phyloP scores from a whole-genome alignment of 305 asterid genomes.

The Caryopteris hybrid region DNA sequence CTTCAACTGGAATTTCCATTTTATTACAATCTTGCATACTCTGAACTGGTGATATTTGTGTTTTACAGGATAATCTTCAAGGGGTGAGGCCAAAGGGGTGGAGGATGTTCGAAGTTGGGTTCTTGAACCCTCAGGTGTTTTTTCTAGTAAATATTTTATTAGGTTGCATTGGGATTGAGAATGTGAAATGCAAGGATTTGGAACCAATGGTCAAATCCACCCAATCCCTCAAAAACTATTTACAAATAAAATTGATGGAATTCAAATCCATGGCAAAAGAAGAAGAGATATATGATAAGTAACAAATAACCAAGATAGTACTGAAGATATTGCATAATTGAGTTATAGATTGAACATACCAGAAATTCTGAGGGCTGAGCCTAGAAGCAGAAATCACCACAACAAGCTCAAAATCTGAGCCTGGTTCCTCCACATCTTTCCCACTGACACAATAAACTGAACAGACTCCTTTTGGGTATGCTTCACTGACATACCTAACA shows the following conservation, averaged over 20 bases:
- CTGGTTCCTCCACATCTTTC: conserved; percentile 82
- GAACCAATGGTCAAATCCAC: too few relatives aligned
- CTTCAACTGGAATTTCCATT: not conserved
- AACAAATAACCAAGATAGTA: too few relatives aligned
- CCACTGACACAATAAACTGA: conserved; percentile 81
- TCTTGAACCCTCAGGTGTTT: not conserved
- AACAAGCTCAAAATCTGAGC: conserved; percentile 81
- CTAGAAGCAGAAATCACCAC: conserved; percentile 91
- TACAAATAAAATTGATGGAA: too few relatives aligned
- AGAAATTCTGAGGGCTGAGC: conserved; percentile 93
- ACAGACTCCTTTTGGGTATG: conserved; percentile 83
- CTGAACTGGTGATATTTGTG: not conserved
- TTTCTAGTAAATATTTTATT: too few relatives aligned
- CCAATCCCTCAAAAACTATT: too few relatives aligned
- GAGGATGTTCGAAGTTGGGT: not conserved
- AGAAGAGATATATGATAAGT: too few relatives aligned
- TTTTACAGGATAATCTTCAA: not conserved
- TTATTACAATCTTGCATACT: not conserved
- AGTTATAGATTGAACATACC: conserved; percentile 43
- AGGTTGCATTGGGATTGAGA: too few relatives aligned
- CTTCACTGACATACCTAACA: conserved; percentile 79
- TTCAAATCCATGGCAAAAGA: too few relatives aligned
- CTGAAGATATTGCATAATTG: not conserved
- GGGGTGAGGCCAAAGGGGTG: not conserved
- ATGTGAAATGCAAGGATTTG: too few relatives aligned